These are phyloP conservation scores for Pleurotus ostreatus DNA, from an alignment of 768 basidiomycete species.

Conservation along the genomic window DNA sequence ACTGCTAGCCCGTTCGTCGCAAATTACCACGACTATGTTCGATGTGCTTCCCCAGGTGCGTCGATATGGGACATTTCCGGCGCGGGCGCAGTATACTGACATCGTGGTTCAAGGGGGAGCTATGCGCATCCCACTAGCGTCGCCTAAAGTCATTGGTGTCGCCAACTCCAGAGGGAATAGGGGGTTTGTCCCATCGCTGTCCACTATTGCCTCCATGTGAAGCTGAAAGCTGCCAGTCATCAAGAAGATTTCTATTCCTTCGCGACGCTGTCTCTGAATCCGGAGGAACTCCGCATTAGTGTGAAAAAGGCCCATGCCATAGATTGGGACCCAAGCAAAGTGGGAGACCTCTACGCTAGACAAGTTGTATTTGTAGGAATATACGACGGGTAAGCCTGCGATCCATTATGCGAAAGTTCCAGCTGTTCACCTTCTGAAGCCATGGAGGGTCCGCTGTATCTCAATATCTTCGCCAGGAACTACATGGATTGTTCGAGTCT, in stretches of 20 bases:
- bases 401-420: neutral
- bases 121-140: constrained; percentile 65
- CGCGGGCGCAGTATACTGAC: neutral
- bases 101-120: constrained; percentile 45
- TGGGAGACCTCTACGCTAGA: constrained; percentile 53
- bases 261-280: constrained; percentile 69
- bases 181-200: constrained; percentile 35
- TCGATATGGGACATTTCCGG: neutral
- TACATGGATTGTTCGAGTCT: constrained; percentile 82
- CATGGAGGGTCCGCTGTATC: constrained; percentile 93
- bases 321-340: constrained; percentile 66
- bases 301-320: constrained; percentile 58
- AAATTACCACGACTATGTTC: constrained; percentile 12
- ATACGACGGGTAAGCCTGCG: constrained; percentile 73
- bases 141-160: constrained; percentile 75
- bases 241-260: constrained; percentile 88
- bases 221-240: constrained; percentile 45
- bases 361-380: constrained; percentile 88
- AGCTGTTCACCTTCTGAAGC: constrained; percentile 32
- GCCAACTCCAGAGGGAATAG: constrained; percentile 74
- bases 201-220: neutral
- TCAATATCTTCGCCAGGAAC: constrained; percentile 77
- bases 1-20: neutral
- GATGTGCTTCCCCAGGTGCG: constrained; percentile 23
- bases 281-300: constrained; percentile 65